A percentile compares a stretch with the other conserved stretches of the same genome.
Evolutionary conservation across 805 yeast species (phyloP).

Genomic region (Lachancea sp.): DNA sequence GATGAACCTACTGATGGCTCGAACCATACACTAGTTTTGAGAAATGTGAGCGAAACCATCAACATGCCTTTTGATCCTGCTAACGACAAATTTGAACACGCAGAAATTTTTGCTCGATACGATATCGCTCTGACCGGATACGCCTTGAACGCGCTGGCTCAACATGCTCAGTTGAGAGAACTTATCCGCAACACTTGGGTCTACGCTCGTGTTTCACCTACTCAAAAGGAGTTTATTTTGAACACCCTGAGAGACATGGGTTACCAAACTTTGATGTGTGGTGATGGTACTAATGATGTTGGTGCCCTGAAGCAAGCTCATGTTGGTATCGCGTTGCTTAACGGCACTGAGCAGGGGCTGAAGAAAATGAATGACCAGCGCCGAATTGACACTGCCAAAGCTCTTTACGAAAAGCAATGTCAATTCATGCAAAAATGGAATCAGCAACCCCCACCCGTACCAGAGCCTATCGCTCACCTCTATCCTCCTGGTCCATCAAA

Average conservation of each 20-base stretch:
- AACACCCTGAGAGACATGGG: conserved; percentile 80
- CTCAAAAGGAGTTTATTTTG: conserved; percentile 88
- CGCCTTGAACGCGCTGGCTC: conserved; percentile 63
- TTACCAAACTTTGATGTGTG: conserved; percentile 95
- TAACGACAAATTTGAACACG: conserved; percentile 32
- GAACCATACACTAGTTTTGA: conserved; percentile 61
- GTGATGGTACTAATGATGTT: conserved; percentile 99
- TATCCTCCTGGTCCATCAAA: conserved; percentile 94
- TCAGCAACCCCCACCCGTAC: conserved; percentile 77
- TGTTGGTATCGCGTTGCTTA: conserved; percentile 94
- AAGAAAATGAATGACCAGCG: conserved; percentile 80
- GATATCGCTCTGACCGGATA: conserved; percentile 93
- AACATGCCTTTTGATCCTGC: conserved; percentile 59
- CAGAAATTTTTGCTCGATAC: conserved; percentile 52
- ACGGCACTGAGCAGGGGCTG: conserved; percentile 93
- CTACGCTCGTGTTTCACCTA: conserved; percentile 94
- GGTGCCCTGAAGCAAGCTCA: conserved; percentile 99
- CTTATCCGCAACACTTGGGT: conserved; percentile 91
- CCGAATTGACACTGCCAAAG: conserved; percentile 54
- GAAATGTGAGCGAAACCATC: conserved; percentile 72
- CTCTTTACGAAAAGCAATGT: conserved; percentile 78
- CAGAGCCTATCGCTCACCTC: conserved; percentile 81
- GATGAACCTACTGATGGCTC: conserved; percentile 66
- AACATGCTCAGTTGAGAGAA: conserved; percentile 62
- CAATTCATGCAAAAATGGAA: conserved; percentile 75